phyloP scores from a whole-genome alignment of 176 grass and related monocot genomes.

The Avena eriantha region DNA sequence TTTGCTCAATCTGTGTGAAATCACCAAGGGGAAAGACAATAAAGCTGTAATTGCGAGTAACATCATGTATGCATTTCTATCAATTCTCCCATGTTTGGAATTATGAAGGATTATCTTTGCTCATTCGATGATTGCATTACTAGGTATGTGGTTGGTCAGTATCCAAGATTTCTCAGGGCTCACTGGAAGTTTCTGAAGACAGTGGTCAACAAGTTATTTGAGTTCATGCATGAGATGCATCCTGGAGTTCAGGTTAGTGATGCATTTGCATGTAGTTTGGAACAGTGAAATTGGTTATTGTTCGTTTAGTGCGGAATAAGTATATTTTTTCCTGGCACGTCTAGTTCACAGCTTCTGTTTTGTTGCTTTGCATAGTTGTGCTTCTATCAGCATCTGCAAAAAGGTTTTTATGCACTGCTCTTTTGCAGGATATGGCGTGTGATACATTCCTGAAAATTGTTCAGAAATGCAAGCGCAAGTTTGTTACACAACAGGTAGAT shows the following conservation, averaged over 20 bases:
- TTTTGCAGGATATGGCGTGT: conserved; percentile 98
- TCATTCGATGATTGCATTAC: conserved; percentile 39
- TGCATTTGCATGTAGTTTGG: conserved; percentile 9
- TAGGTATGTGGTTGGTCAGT: conserved; percentile 99
- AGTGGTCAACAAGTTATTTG: conserved; percentile 98
- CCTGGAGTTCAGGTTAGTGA: conserved; percentile 95
- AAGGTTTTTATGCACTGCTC: conserved; percentile 23
- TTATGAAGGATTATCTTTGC: conserved; percentile 14
- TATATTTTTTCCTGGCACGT: neutral
- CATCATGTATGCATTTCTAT: conserved; percentile 74
- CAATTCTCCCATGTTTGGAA: conserved; percentile 9
- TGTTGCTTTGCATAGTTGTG: conserved; percentile 14
- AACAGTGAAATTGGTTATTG: neutral
- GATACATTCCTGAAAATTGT: conserved; percentile 99
- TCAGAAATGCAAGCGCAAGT: conserved; percentile 99
- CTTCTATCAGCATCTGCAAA: conserved; percentile 13
- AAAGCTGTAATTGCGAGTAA: conserved; percentile 99
- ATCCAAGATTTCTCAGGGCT: conserved; percentile 97
- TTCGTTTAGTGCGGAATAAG: conserved; percentile 8
- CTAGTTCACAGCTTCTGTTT: conserved; percentile 9
- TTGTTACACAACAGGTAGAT: conserved; percentile 92
- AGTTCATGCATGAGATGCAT: conserved; percentile 99
- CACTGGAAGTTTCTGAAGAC: conserved; percentile 99
- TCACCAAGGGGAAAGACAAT: conserved; percentile 98
- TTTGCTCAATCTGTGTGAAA: conserved; percentile 98